Conservation (phyloP, 768 basidiomycete species). For the Pleurotus ostreatus region DNA sequence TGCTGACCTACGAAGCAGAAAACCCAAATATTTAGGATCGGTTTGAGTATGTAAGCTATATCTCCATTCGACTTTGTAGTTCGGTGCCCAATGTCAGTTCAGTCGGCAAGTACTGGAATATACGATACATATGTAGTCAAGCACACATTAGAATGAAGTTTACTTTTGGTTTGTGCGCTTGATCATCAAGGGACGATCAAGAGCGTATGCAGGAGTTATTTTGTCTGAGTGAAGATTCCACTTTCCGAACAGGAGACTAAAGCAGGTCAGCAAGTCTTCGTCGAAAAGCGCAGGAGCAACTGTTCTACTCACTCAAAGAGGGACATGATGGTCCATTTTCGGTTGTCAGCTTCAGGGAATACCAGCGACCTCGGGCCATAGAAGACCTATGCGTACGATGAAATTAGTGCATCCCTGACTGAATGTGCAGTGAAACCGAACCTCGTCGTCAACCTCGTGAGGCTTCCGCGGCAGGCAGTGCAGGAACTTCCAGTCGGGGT, state of each 20-base stretch:
- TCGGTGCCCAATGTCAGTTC: no score
- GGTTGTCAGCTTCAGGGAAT: conserved; percentile 93
- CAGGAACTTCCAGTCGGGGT: conserved; percentile 88
- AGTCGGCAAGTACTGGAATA: no score
- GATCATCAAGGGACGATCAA: neutral
- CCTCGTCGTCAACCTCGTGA: conserved; percentile 95
- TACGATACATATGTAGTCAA: no score
- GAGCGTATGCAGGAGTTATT: neutral
- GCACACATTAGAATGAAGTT: no score
- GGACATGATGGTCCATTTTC: conserved; percentile 96
- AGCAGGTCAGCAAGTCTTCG: no score
- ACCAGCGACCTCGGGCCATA: conserved; percentile 90
- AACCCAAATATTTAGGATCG: no score
- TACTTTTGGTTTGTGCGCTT: neutral
- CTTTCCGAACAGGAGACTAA: conserved; percentile 42
- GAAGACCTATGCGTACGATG: conserved; percentile 59
- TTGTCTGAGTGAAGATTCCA: conserved; percentile 31
- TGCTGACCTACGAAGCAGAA: no score
- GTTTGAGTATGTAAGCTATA: no score
- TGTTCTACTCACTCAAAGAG: conserved; percentile 69
- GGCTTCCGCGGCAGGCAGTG: conserved; percentile 93
- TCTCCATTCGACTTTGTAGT: no score
- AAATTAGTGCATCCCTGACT: neutral
- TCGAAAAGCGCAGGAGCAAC: no score
- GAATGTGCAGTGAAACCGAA: conserved; percentile 19